Evolutionary conservation across 2,329 filamentous ascomycete genomes (phyloP).

Genomic region (Cladosporium sp.): DNA sequence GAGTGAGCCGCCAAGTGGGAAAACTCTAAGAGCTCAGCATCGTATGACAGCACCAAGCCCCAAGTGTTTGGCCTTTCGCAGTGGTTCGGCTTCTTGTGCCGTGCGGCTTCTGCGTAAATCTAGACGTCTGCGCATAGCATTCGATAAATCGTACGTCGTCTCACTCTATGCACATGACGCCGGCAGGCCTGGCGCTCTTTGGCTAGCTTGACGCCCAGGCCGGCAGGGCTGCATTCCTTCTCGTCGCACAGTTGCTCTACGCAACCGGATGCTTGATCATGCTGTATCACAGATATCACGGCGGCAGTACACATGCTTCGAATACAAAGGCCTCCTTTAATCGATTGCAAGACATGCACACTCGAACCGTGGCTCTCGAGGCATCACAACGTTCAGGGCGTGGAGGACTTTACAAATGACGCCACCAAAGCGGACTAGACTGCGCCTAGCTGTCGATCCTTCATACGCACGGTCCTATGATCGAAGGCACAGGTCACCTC

Average conservation of each 20-base stretch:
- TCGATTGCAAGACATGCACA: neutral
- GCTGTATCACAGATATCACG: too few species aligned
- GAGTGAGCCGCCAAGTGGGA: slow-evolving; percentile 2
- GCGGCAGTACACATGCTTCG: too few species aligned
- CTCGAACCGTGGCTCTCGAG: neutral
- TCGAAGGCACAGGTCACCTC: neutral
- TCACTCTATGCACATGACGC: neutral
- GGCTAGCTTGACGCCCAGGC: neutral
- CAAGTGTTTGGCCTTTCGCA: neutral
- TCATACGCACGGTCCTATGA: neutral
- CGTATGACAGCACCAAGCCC: neutral
- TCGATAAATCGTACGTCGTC: neutral
- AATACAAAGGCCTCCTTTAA: too few species aligned
- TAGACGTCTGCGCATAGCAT: neutral
- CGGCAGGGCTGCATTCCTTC: neutral
- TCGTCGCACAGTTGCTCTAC: neutral
- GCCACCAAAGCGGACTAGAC: neutral
- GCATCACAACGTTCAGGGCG: neutral
- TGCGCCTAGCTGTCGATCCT: neutral
- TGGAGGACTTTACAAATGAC: neutral
- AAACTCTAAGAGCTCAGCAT: neutral
- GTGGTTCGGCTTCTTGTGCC: neutral
- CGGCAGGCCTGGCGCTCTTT: neutral
- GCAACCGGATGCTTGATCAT: neutral
- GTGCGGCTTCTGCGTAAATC: neutral